Evolutionary conservation across 1,284 basidiomycete genomes (phyloP), one percentile per base, ranked within the genome.

Genomic region (Naganishia albida): DNA sequence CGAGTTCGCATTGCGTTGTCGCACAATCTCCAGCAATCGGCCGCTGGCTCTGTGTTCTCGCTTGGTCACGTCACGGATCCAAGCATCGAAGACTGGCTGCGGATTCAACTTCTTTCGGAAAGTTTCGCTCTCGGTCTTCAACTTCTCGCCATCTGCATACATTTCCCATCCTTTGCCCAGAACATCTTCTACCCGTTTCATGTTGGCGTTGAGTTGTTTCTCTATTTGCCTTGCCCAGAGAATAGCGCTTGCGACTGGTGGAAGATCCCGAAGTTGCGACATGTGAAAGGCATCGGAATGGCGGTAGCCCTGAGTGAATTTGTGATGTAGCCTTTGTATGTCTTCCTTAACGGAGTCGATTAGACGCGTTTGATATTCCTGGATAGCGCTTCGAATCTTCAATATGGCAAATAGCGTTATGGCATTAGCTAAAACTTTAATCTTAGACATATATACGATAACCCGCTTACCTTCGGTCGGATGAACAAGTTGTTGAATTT

Each of bases 171-270:
- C 94, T 78, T 93, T 93, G 10, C 95, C 96, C 13, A 99, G 87
- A 2, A 99, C 96, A 76, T 98, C 95, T 76, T 98, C 94, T 60
- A 99, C 95, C n/a, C 94, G 90, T 78, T 94, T 96, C 93, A 99
- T 98, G 81, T 98, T 98, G 2, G 91, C 88, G 70, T 90, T 84
- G 15, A 99, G 86, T 77, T 99, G 96, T 7, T 93, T 87, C 75
- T 98, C 95, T 70, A 99, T 99, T 81, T 99, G 95, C 10, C 90
- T 86, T 0, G 95, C 95, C 95, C 96, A 99, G 73, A 97, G 91
- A 78, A 99, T 96, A 16, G 96, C 91, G 30, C 94, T 93, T 2
- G 95, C 92, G 63, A 99, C 96, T 23, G 94, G 93, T 2, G 95
- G 94, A 13, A 99, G 83, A 77, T 99, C 95, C 26, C 95, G 91